Percentiles rank a stretch among this genome's conserved stretches.
phyloP scores from a whole-genome alignment of 768 basidiomycete genomes.

The Podaxis rugospora region DNA sequence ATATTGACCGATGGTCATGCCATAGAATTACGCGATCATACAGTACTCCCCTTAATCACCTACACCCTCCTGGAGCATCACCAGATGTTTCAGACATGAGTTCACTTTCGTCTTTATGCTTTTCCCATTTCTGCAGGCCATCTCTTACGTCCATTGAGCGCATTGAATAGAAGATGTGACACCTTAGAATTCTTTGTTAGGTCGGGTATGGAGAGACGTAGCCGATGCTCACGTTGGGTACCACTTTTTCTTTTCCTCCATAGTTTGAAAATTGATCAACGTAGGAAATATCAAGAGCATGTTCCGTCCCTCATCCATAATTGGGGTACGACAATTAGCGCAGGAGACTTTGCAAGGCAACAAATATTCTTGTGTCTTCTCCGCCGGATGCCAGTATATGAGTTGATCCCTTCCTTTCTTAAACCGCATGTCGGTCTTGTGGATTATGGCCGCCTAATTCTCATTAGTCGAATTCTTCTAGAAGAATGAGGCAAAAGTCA shows the following conservation, averaged over 20 bases:
- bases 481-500: neutral
- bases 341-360: conserved; percentile 14
- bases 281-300: conserved; percentile 14
- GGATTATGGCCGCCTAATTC: conserved; percentile 10
- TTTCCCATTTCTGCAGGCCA: conserved; percentile 9
- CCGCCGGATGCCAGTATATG: conserved; percentile 5
- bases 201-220: neutral
- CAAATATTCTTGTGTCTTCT: neutral
- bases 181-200: neutral
- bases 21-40: no score
- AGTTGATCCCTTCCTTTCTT: conserved; percentile 7
- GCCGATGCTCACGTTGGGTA: conserved; percentile 6
- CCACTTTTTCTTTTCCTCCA: conserved; percentile 2
- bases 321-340: conserved; percentile 10
- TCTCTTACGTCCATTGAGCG: conserved; percentile 11
- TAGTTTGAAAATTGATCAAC: conserved; percentile 1
- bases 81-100: neutral
- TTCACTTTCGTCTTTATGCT: conserved; percentile 6
- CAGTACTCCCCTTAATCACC: neutral
- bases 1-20: no score
- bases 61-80: neutral
- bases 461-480: neutral
- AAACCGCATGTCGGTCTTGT: conserved; percentile 11
- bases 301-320: conserved; percentile 14
- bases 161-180: conserved; percentile 12